Base-by-base conservation (phyloP, 2,329 filamentous ascomycete species). In the Hypoxylon sp. region DNA sequence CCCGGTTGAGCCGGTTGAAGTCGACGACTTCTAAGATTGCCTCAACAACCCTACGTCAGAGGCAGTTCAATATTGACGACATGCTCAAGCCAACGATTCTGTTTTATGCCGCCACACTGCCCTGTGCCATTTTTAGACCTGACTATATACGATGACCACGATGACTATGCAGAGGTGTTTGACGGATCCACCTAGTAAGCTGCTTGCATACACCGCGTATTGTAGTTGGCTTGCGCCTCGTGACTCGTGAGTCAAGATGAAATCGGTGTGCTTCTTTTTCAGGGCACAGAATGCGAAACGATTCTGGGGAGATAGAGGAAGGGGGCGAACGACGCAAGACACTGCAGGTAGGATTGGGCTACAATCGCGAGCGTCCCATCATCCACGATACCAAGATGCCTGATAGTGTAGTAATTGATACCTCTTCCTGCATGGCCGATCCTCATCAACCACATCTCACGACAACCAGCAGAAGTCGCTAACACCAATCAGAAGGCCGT, bases 391-490 rank as follows among this genome's bases (percentile, higher is more conserved):
- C 65, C 58, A 68, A 56, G 59, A 54, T 56, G 54, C 47, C 54
- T 53, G 43, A 63, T 51, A 63, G 60, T 59, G 62, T 68, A 61
- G 65, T 57, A 65, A 61, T 62, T 60, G 56, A 54, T 58, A 61
- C 48, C 39, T 55, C 34, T 59, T 49, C 48, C 51, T 68, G 65
- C 59, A 65, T 46, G 52, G 65, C 48, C 58, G 56, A 63, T 68
- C 62, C 62, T 65, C 62, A 68, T 59, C 61, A 59, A 51, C 59
- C 54, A 60, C 52, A 39, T 57, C 53, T 55, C 37, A 46, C 55
- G 48, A 28, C 34, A 49, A 49, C 56, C 32, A 47, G 49, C 47
- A 46, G n/a, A 57, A 19, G 30, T 20, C 44, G 34, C 24, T 5
- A 37, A 56, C 50, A 41, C 59, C 62, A 65, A 68, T 64, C 60